These are phyloP conservation scores for Cytospora piceicola DNA, from an alignment of 2,329 filamentous ascomycete genomes.

Conservation along the genomic window DNA sequence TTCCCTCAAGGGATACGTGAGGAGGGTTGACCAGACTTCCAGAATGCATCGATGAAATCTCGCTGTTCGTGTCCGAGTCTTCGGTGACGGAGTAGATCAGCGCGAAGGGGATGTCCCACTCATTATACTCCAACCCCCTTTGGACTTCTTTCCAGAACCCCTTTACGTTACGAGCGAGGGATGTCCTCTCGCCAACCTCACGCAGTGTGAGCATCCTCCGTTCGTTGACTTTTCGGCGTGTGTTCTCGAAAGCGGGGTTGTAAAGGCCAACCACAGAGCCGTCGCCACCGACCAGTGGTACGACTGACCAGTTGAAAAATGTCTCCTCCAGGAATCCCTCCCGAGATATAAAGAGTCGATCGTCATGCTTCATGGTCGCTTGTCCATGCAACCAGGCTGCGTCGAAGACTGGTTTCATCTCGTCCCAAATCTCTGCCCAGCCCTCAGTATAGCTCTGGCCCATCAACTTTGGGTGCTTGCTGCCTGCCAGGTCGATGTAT, in stretches of 20 bases:
- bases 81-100: slow-evolving; percentile 77
- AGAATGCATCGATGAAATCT: slow-evolving; percentile 72
- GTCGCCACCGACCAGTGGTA: slow-evolving; percentile 75
- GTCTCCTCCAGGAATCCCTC: slow-evolving; percentile 75
- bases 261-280: slow-evolving; percentile 77
- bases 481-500: slow-evolving; percentile 63
- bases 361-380: slow-evolving; percentile 84
- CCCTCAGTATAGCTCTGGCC: slow-evolving; percentile 69
- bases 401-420: slow-evolving; percentile 69
- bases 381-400: slow-evolving; percentile 71
- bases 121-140: slow-evolving; percentile 72
- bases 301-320: slow-evolving; percentile 82
- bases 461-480: slow-evolving; percentile 76
- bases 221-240: slow-evolving; percentile 76
- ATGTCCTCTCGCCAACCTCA: slow-evolving; percentile 76
- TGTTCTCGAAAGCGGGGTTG: slow-evolving; percentile 83
- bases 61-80: slow-evolving; percentile 71
- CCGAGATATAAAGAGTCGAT: slow-evolving; percentile 72
- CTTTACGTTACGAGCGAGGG: slow-evolving; percentile 71
- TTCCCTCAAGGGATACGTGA: slow-evolving; percentile 71
- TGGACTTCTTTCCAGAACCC: slow-evolving; percentile 75
- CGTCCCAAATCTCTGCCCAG: slow-evolving; percentile 77
- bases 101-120: slow-evolving; percentile 75
- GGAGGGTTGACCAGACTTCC: slow-evolving; percentile 65
- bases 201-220: slow-evolving; percentile 77